Evolutionary conservation across 2,329 filamentous ascomycete species (phyloP).

Genomic region (Thielaviopsis punctulata): DNA sequence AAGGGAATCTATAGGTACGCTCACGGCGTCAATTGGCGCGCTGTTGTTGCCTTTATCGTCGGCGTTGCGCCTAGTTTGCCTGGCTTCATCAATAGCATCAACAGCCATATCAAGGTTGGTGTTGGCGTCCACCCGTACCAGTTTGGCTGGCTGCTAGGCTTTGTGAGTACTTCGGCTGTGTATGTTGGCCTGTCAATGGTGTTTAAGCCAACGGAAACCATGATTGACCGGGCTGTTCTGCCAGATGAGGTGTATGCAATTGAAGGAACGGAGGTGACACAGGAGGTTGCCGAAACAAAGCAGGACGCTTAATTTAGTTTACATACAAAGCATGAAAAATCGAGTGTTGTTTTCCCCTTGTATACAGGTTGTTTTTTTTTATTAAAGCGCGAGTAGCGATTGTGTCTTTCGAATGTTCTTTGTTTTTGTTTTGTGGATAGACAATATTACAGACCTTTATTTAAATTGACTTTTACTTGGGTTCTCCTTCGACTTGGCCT

Average conservation of each 20-base stretch:
- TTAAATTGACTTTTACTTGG: no score
- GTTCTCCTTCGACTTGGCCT: no score
- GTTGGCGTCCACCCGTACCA: constrained; percentile 14
- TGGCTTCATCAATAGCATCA: constrained; percentile 21
- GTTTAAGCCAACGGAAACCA: not conserved
- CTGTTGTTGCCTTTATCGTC: constrained; percentile 23
- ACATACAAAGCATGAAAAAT: no score
- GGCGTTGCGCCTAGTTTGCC: constrained; percentile 25
- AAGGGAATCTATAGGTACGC: constrained; percentile 26
- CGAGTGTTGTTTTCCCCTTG: not conserved
- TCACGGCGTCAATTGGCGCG: constrained; percentile 23
- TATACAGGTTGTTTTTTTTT: not conserved
- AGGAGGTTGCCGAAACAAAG: no score
- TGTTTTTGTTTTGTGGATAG: no score
- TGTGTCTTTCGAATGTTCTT: no score
- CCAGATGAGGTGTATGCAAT: constrained; percentile 2
- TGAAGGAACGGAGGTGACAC: not conserved
- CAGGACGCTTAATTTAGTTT: no score
- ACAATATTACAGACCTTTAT: no score
- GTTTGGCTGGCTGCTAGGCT: constrained; percentile 16
- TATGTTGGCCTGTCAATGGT: constrained; percentile 13
- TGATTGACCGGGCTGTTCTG: not conserved
- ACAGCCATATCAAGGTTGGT: constrained; percentile 1
- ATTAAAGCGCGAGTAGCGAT: not conserved
- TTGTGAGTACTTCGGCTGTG: constrained; percentile 11